Conservation (phyloP, 768 basidiomycete species). For the Gloeopeniophorella convolvens region DNA sequence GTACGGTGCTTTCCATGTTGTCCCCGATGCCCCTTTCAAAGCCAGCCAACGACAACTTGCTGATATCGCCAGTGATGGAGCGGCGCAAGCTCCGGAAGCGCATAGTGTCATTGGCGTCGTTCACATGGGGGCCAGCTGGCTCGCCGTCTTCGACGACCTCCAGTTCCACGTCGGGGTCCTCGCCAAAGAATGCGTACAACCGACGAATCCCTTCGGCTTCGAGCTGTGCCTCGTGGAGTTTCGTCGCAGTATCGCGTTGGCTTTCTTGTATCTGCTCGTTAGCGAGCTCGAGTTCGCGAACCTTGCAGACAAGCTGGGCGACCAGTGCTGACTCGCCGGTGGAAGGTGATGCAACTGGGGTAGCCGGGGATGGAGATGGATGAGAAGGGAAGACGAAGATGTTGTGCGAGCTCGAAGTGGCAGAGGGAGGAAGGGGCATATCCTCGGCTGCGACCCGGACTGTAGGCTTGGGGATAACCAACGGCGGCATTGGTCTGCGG, state of each 20-base stretch:
- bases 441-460: constrained; percentile 4
- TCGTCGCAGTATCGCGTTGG: constrained; percentile 53
- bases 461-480: not conserved
- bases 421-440: not conserved
- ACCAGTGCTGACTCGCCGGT: constrained; percentile 42
- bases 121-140: constrained; percentile 28
- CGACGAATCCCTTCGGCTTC: constrained; percentile 66
- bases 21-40: constrained; percentile 23
- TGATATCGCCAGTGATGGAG: constrained; percentile 34
- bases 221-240: constrained; percentile 61
- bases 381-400: constrained; percentile 26
- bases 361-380: not conserved
- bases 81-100: constrained; percentile 43
- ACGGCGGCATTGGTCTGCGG: constrained; percentile 8
- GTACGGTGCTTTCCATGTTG: constrained; percentile 27
- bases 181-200: constrained; percentile 62
- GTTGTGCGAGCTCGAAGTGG: not conserved
- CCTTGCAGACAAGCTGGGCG: constrained; percentile 66
- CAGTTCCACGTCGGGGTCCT: constrained; percentile 45
- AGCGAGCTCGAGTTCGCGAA: constrained; percentile 68
- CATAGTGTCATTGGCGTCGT: constrained; percentile 34
- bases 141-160: constrained; percentile 34
- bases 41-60: constrained; percentile 10
- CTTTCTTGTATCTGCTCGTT: constrained; percentile 61
- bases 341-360: not conserved